Base-by-base conservation (phyloP, 257 asterid species). In the Solanum appendiculatum region DNA sequence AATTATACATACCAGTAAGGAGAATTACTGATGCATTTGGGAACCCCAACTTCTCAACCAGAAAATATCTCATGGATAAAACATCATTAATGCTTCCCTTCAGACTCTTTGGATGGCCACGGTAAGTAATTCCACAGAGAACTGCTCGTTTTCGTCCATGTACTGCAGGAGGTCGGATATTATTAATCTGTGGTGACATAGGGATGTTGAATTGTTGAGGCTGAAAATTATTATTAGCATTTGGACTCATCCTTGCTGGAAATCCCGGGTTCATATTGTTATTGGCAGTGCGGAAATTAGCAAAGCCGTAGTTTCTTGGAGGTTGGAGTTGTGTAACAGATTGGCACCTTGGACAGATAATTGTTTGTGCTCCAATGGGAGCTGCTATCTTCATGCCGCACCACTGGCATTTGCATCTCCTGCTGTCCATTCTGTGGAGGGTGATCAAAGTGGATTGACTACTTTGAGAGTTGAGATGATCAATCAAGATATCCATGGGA, bases 71-170 rank as follows among this genome's bases (percentile, higher is more conserved):
- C 94, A 95, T 95, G 87, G 27, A 54, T 20, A 85, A 2, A 3
- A 92, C 95, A 54, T 95, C 95, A 69, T 92, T 93, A 86, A 94
- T 78, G 87, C 97, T 94, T 36, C 98, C 98, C 25, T 86, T 84
- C 11, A 94, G 95, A 77, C 91, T 90, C 90, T 90, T 93, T 34
- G 74, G 81, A 85, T 91, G 91, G 7, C 92, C 92, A 84, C 88
- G 88, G 91, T 94, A 95, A 88, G 87, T 92, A 51, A 95, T 90
- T 82, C 98, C 98, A 34, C 97, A 93, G 23, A 94, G 88, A 88
- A 95, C 86, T 29, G 98, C 98, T 42, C 94, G 92, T 88, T 90
- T 95, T 86, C 88, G 87, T 64, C 94, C 93, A 80, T 90, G 92
- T 46, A 88, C 88, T 20, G 86, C 78, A 27, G 92, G 92, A 46